Evolutionary conservation across 495 filamentous ascomycete species (phyloP), one percentile per base, ranked within the genome.

Genomic region (Hypomontagnella submonticulosa): DNA sequence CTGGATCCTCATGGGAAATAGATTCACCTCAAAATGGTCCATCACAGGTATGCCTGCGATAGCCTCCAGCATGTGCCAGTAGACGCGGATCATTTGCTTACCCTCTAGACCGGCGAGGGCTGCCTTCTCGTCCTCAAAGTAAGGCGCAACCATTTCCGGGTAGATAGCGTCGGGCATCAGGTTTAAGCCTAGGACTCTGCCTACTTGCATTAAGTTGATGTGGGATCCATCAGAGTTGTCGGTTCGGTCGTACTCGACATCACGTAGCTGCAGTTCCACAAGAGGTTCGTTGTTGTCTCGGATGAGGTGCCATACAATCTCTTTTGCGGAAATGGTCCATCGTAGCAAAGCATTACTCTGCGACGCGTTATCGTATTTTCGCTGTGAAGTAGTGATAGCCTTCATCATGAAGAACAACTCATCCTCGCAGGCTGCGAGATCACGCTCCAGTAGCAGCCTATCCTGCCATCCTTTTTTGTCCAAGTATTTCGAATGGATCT

Each of bases 361-460:
- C 1, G 70, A 59, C 84, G 85, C 61, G 76, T 86, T 92, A 55
- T 96, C 91, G 43, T 87, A 86, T 71, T 92, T 94, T 57, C 93
- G 80, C 72, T 99, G 95, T 7, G 93, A 93, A 2, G 93, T 94
- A 0, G 94, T 99, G 75, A 99, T 98, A 16, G 95, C 95, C 69
- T 99, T 97, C 96, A 98, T 97, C 84, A 98, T 90, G 80, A 99
- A 99, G 81, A 99, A 99, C 33, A 99, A 78, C 76, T 99, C 96
- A 71, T 99, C 96, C 71, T 98, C 96, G 71, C 90, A 97, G 47
- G 84, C 86, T 13, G 90, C 84, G 53, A 99, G 80, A 71, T 99
- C 95, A 40, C 90, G 88, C 69, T 98, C 95, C 19, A 99, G 84
- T 6, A 86, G 73, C 63, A 97, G 78, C 32, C 92, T 86, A 73